Percentiles rank a stretch among this genome's conserved stretches.
Evolutionary conservation across 495 filamentous ascomycete species (phyloP).

Genomic region (Penicillium maclennaniae): DNA sequence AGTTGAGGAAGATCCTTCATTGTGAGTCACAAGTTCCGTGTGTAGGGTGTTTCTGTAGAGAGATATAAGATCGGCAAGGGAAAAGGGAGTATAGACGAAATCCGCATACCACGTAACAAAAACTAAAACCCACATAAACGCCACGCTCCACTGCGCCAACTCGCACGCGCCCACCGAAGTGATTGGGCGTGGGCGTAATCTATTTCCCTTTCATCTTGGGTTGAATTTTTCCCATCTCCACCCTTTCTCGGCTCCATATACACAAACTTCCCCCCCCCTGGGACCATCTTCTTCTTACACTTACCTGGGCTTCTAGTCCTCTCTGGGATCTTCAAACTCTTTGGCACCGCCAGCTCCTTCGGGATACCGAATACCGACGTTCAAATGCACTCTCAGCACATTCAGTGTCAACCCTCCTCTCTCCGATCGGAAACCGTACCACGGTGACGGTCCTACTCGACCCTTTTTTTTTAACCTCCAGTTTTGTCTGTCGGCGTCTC

Average conservation of each 20-base stretch:
- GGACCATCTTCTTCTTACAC: neutral
- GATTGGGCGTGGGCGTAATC: conserved; percentile 11
- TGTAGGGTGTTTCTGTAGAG: neutral
- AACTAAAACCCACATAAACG: conserved; percentile 1
- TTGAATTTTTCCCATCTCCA: conserved; percentile 25
- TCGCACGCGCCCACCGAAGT: conserved; percentile 8
- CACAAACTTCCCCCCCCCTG: conserved; percentile 3
- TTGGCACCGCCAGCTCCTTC: conserved; percentile 9
- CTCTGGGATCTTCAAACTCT: neutral
- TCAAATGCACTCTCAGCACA: conserved; percentile 49
- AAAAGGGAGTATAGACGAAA: conserved; percentile 8
- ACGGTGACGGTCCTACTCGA: conserved; percentile 43
- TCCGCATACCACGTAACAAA: conserved; percentile 13
- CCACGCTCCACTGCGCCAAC: conserved; percentile 17
- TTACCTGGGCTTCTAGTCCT: conserved; percentile 1
- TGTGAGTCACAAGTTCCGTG: neutral
- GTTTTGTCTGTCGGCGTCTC: conserved; percentile 33
- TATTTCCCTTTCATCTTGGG: conserved; percentile 17
- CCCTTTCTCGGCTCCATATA: conserved; percentile 8
- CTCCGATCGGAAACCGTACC: conserved; percentile 42
- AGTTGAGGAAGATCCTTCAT: neutral
- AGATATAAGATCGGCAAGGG: neutral
- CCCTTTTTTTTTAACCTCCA: conserved; percentile 13
- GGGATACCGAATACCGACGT: conserved; percentile 33
- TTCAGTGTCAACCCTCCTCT: conserved; percentile 42